These are phyloP conservation scores for Endoconidiophora laricicola DNA, from an alignment of 2,329 filamentous ascomycete genomes.

Conservation along the genomic window DNA sequence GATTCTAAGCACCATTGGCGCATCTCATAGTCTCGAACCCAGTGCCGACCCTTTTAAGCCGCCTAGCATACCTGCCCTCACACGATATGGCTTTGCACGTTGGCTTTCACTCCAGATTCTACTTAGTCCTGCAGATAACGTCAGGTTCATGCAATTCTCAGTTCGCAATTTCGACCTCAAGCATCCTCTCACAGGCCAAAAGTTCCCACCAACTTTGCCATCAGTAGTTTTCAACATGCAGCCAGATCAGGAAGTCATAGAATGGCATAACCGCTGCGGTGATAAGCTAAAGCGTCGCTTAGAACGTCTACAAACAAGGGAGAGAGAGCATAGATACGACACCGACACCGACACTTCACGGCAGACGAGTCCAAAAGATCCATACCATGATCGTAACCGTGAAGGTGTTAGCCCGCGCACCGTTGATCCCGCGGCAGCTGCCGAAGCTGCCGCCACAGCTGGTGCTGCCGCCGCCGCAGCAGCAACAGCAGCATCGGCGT, in stretches of 20 bases:
- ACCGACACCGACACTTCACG: not conserved
- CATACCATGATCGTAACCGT: not conserved
- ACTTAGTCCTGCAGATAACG: slow-evolving; percentile 75
- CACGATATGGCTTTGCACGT: slow-evolving; percentile 68
- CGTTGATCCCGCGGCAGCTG: not conserved
- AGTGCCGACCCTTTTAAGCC: slow-evolving; percentile 53
- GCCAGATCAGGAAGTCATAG: slow-evolving; percentile 64
- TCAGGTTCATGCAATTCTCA: slow-evolving; percentile 64
- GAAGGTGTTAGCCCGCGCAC: slow-evolving; percentile 1
- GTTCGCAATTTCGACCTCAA: slow-evolving; percentile 61
- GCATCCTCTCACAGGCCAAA: slow-evolving; percentile 55
- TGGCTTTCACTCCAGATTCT: slow-evolving; percentile 90
- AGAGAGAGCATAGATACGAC: not conserved
- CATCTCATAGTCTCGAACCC: slow-evolving; percentile 73
- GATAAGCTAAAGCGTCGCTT: slow-evolving; percentile 37
- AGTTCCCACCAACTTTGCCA: slow-evolving; percentile 45
- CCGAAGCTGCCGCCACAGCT: not conserved
- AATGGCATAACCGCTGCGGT: slow-evolving; percentile 70
- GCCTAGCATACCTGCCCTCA: slow-evolving; percentile 69
- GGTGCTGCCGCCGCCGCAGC: not conserved
- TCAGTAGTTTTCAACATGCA: slow-evolving; percentile 49
- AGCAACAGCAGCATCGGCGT: not conserved
- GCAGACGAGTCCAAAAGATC: not conserved
- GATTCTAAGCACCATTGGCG: slow-evolving; percentile 83
- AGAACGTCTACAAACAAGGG: slow-evolving; percentile 2